Evolutionary conservation across 2,329 filamentous ascomycete genomes (phyloP).

Genomic region (Simplicillium sp.): DNA sequence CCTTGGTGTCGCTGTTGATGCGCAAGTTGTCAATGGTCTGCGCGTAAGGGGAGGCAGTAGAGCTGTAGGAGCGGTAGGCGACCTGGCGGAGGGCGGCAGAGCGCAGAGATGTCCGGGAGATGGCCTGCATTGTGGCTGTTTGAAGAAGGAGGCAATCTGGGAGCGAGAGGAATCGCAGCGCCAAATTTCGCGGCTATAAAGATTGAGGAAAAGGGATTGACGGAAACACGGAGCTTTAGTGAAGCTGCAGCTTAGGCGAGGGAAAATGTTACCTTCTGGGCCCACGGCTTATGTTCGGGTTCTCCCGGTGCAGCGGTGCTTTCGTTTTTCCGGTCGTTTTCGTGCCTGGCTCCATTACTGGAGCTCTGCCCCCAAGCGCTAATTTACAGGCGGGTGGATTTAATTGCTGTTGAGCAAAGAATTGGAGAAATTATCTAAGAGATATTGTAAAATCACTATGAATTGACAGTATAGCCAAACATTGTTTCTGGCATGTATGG

Average conservation of each 20-base stretch:
- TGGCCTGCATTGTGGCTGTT: conserved; percentile 65
- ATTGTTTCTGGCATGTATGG: too few species aligned
- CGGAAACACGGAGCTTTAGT: conserved; percentile 3
- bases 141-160: conserved; percentile 4
- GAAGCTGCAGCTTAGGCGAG: neutral
- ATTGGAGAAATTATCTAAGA: too few species aligned
- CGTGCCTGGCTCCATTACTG: conserved; percentile 2
- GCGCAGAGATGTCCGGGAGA: conserved; percentile 61
- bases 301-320: conserved; percentile 5
- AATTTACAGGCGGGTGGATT: too few species aligned
- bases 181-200: neutral
- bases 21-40: conserved; percentile 76
- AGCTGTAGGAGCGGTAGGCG: conserved; percentile 65
- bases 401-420: too few species aligned
- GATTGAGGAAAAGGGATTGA: conserved; percentile 5
- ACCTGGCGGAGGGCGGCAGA: conserved; percentile 57
- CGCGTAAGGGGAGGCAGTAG: conserved; percentile 58
- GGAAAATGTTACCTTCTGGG: conserved; percentile 1
- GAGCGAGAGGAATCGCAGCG: too few species aligned
- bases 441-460: too few species aligned
- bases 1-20: conserved; percentile 88
- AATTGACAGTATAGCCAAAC: too few species aligned
- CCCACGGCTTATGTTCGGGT: conserved; percentile 5
- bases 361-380: too few species aligned
- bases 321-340: conserved; percentile 7